Percentiles rank a stretch among this genome's conserved stretches.
Conservation (phyloP, 2,329 filamentous ascomycete species). For the Phymatotrichopsis omnivora region DNA sequence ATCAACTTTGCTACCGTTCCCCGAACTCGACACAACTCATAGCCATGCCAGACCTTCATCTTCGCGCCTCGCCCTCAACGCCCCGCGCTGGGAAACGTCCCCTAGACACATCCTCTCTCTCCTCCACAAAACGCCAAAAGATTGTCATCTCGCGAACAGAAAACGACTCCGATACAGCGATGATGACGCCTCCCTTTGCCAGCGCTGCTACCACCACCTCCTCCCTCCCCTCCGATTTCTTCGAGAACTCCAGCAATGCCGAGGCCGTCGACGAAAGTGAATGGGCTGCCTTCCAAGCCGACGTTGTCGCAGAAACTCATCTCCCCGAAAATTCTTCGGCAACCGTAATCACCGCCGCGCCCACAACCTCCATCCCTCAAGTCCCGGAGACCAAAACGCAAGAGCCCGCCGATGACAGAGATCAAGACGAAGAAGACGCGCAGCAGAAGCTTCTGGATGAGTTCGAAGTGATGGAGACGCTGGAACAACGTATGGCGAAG, state of each 20-base stretch:
- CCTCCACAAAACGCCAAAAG: too few relatives aligned
- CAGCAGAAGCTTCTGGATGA: slow-evolving; percentile 62
- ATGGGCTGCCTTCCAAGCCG: slow-evolving; percentile 79
- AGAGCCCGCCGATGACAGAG: slow-evolving; percentile 48
- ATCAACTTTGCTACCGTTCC: too few relatives aligned
- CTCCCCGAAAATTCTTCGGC: slow-evolving; percentile 33
- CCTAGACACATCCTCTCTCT: too few relatives aligned
- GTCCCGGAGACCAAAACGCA: slow-evolving; percentile 2
- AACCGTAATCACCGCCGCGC: slow-evolving; percentile 30
- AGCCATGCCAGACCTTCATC: too few relatives aligned
- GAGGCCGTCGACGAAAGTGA: slow-evolving; percentile 59
- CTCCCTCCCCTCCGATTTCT: slow-evolving; percentile 30
- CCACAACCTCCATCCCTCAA: slow-evolving; percentile 26
- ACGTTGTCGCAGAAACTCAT: slow-evolving; percentile 48
- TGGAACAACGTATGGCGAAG: slow-evolving; percentile 59
- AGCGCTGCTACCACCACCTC: slow-evolving; percentile 5
- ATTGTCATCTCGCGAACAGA: too few relatives aligned
- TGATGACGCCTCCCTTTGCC: too few relatives aligned
- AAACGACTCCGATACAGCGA: too few relatives aligned
- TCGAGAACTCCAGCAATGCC: slow-evolving; percentile 24
- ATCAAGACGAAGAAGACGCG: slow-evolving; percentile 57
- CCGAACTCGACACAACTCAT: too few relatives aligned
- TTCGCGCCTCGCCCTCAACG: too few relatives aligned
- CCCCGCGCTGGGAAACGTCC: too few relatives aligned
- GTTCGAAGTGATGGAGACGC: slow-evolving; percentile 71